These are phyloP conservation scores for Hemisphaericaspora subhashii DNA, from an alignment of 1,139 yeast genomes.

Conservation along the genomic window DNA sequence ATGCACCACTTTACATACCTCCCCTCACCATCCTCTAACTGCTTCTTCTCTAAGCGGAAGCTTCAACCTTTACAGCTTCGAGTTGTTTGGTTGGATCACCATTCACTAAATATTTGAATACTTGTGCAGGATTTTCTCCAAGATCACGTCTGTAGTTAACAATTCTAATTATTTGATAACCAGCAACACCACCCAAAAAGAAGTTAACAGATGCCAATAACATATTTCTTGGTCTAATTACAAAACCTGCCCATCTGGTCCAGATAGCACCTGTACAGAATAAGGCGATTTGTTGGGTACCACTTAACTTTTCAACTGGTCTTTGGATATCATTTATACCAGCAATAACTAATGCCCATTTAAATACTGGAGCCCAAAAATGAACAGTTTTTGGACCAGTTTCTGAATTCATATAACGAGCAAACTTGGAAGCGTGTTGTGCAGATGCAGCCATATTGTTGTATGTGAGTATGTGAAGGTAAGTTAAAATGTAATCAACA, in stretches of 20 bases:
- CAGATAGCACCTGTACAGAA: constrained; percentile 92
- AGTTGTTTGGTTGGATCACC: constrained; percentile 50
- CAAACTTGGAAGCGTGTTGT: constrained; percentile 58
- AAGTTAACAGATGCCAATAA: constrained; percentile 91
- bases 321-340: constrained; percentile 84
- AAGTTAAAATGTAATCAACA: no score
- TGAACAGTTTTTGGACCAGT: constrained; percentile 96
- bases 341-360: constrained; percentile 91
- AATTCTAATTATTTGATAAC: constrained; percentile 76
- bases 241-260: constrained; percentile 96
- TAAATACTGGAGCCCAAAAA: constrained; percentile 74
- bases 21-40: background rate
- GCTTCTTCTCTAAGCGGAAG: background rate
- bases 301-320: constrained; percentile 89
- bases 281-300: constrained; percentile 88
- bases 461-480: no score
- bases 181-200: constrained; percentile 89
- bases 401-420: constrained; percentile 74
- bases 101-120: constrained; percentile 55
- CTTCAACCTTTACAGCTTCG: constrained; percentile 1
- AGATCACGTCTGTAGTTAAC: constrained; percentile 54
- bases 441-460: constrained; percentile 46
- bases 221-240: constrained; percentile 84
- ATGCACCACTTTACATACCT: no score
- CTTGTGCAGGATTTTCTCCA: constrained; percentile 53